Conservation (phyloP, 78 protist species). For the Pigoraptor vietnamica region DNA sequence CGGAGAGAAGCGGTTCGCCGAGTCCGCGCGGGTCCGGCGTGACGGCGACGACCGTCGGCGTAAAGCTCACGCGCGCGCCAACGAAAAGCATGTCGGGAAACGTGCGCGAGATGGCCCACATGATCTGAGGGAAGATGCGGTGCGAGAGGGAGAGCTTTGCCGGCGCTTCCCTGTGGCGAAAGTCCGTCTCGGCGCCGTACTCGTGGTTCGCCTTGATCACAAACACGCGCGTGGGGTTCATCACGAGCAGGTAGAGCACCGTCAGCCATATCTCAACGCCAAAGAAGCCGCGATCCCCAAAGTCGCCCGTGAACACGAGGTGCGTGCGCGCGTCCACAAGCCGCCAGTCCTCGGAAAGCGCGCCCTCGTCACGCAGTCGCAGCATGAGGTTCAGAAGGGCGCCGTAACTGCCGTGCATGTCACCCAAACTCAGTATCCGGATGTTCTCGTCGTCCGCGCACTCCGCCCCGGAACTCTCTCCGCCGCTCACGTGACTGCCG, state of each 20-base stretch:
- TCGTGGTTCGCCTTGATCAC: constrained; percentile 14
- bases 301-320: constrained; percentile 11
- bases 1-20: not conserved
- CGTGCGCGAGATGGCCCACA: not conserved
- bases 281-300: constrained; percentile 12
- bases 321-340: not conserved
- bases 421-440: not conserved
- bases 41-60: not conserved
- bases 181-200: constrained; percentile 11
- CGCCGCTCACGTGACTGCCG: not conserved
- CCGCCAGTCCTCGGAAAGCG: not conserved
- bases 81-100: constrained; percentile 16
- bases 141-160: not conserved
- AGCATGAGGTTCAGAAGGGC: not conserved
- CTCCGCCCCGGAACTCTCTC: too few species aligned
- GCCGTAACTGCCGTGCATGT: not conserved
- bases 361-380: not conserved
- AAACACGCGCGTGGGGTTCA: not conserved
- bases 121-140: not conserved
- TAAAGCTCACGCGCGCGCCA: not conserved
- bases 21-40: not conserved
- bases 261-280: constrained; percentile 13
- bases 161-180: not conserved
- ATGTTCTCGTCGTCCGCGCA: not conserved
- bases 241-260: not conserved